Evolutionary conservation across 805 yeast species (phyloP), one percentile per base, ranked within the genome.

Genomic region (Zygotorulaspora florentina): DNA sequence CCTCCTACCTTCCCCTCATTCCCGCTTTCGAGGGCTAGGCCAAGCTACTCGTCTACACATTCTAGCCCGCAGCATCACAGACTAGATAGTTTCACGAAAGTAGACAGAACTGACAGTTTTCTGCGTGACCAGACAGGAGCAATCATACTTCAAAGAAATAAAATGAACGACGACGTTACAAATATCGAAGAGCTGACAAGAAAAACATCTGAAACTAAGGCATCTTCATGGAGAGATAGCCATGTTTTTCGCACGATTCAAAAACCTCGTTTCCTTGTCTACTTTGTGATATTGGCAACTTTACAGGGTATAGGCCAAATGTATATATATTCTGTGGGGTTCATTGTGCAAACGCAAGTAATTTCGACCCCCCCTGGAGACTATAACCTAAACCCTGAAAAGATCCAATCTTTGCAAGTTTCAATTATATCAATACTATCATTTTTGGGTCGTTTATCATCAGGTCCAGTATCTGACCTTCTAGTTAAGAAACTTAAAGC

Each of bases 241-340:
- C 53, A 52, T 33, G 43, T 59, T 12, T 37, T 54, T 10, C 48
- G 49, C 10, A 54, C 57, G 3, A 30, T 71, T 3, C 59, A 53
- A 2, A 59, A 61, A 30, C 62, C 62, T 15, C 54, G 65, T 1
- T 85, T 80, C 47, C 50, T 81, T 15, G 64, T 73, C 8, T 83
- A 79, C 52, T 81, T 72, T 53, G 37, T 78, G 6, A 70, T 80
- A n/a, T 67, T 83, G 18, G 78, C 85, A 0, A 61, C 77, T 4
- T 64, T 78, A 36, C 77, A 82, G 57, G 83, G 87, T 1, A 69
- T 80, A 35, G 86, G 89, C 3, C 90, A 84, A 59, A 76, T 79
- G 62, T 85, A 84, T 58, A 84, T 85, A 23, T 85, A 74, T 57
- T 75, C 85, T 2, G 81, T 85, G 29, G 95, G 95, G 0, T 85